Percentiles rank a stretch among this genome's conserved stretches.
phyloP scores from a whole-genome alignment of 768 basidiomycete species.

The Hygrocybe punicea region DNA sequence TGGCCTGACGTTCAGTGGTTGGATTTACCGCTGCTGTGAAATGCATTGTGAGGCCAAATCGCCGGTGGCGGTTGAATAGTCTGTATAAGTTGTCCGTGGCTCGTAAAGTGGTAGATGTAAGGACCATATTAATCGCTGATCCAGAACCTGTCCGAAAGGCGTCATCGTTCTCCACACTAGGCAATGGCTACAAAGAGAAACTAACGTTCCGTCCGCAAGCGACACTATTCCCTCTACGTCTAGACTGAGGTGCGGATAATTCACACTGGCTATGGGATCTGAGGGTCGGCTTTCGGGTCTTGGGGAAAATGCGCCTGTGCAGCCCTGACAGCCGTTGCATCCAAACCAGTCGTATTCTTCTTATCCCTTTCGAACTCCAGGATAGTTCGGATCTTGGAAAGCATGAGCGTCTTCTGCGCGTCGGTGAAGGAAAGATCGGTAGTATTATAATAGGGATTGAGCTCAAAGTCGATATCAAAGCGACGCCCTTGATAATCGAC shows the following conservation, averaged over 20 bases:
- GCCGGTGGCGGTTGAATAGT: conserved; percentile 59
- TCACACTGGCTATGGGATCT: conserved; percentile 45
- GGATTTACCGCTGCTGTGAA: conserved; percentile 52
- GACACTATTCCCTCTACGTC: conserved; percentile 60
- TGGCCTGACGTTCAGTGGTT: conserved; percentile 49
- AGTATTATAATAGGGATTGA: conserved; percentile 53
- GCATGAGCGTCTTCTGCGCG: conserved; percentile 49
- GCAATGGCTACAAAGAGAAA: neutral
- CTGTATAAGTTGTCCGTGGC: conserved; percentile 46
- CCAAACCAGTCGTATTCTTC: conserved; percentile 54
- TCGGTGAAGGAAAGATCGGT: conserved; percentile 45
- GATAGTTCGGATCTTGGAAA: conserved; percentile 49
- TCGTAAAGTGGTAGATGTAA: conserved; percentile 54
- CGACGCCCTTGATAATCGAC: conserved; percentile 62
- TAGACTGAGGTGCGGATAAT: conserved; percentile 46
- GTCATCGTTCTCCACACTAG: neutral
- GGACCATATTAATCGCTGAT: conserved; percentile 69
- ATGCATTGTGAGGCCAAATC: conserved; percentile 48
- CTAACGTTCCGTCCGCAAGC: conserved; percentile 57
- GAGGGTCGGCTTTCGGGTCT: conserved; percentile 38
- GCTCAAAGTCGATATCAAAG: conserved; percentile 56
- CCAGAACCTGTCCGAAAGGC: conserved; percentile 45
- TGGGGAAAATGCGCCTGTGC: conserved; percentile 32
- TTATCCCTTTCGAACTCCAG: conserved; percentile 47
- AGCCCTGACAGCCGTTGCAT: conserved; percentile 46